phyloP scores from a whole-genome alignment of 768 basidiomycete genomes.

The Antrodiella citrinella region DNA sequence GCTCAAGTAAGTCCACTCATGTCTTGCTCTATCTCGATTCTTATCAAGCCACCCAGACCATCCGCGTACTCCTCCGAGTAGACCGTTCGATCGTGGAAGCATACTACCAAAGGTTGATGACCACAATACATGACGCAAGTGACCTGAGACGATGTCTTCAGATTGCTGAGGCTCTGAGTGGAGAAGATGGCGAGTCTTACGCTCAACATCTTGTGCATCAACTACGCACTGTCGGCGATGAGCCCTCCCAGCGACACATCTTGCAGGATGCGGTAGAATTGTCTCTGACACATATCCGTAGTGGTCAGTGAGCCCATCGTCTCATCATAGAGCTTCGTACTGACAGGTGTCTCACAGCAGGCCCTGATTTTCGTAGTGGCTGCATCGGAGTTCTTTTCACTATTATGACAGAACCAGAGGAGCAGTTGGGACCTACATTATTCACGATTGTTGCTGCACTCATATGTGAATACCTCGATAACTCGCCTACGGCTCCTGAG shows the following conservation, averaged over 20 bases:
- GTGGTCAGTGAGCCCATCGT: no score
- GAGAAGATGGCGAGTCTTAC: constrained; percentile 50
- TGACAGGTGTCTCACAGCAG: no score
- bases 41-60: constrained; percentile 35
- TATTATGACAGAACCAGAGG: constrained; percentile 29
- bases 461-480: constrained; percentile 51
- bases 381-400: constrained; percentile 26
- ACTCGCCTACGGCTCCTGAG: constrained; percentile 39
- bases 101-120: constrained; percentile 40
- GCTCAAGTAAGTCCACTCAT: constrained; percentile 36
- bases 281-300: constrained; percentile 40
- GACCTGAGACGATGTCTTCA: constrained; percentile 46
- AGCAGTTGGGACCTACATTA: constrained; percentile 40
- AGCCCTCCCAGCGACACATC: constrained; percentile 25
- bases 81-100: constrained; percentile 51
- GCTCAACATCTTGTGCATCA: constrained; percentile 39
- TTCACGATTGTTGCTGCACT: constrained; percentile 65
- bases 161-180: constrained; percentile 37
- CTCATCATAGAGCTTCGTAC: no score
- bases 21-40: neutral
- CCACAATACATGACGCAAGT: constrained; percentile 31
- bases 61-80: constrained; percentile 47
- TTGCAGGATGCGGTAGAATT: constrained; percentile 51
- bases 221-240: constrained; percentile 30
- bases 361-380: constrained; percentile 29